Percentiles rank a stretch among this genome's conserved stretches.
Conservation (phyloP, 108 stramenopile genomes). For the Cyclotella kingstonii region DNA sequence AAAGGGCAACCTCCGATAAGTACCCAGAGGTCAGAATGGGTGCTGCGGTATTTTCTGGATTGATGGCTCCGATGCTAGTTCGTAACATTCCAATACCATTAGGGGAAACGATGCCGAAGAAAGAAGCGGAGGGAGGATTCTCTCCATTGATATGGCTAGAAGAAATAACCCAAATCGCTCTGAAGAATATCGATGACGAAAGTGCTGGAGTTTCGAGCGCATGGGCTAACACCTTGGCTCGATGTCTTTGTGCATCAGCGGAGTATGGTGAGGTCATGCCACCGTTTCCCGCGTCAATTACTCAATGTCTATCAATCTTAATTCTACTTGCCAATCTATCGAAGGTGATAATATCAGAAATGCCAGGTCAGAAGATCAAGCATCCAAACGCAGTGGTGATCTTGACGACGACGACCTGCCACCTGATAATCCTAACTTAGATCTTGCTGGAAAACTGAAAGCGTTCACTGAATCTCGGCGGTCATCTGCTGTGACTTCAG, state of each 20-base stretch:
- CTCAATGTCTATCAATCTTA: neutral
- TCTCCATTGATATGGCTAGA: constrained; percentile 55
- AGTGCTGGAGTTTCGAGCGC: constrained; percentile 55
- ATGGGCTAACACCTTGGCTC: constrained; percentile 75
- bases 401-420: constrained; percentile 32
- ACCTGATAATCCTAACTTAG: constrained; percentile 13
- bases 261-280: constrained; percentile 35
- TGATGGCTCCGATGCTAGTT: constrained; percentile 65
- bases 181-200: constrained; percentile 81
- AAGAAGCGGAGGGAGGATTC: constrained; percentile 11
- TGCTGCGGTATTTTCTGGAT: constrained; percentile 57
- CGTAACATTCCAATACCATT: constrained; percentile 32
- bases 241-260: constrained; percentile 69
- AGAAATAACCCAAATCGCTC: constrained; percentile 60
- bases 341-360: constrained; percentile 18
- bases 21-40: constrained; percentile 71
- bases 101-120: constrained; percentile 12
- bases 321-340: neutral
- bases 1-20: constrained; percentile 62
- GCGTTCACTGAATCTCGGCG: constrained; percentile 41
- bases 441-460: constrained; percentile 47
- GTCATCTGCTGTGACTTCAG: constrained; percentile 27
- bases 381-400: constrained; percentile 40
- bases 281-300: neutral
- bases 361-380: constrained; percentile 42